Percentiles rank a stretch among this genome's conserved stretches.
phyloP scores from a whole-genome alignment of 495 filamentous ascomycete genomes.

The Neurospora africana region DNA sequence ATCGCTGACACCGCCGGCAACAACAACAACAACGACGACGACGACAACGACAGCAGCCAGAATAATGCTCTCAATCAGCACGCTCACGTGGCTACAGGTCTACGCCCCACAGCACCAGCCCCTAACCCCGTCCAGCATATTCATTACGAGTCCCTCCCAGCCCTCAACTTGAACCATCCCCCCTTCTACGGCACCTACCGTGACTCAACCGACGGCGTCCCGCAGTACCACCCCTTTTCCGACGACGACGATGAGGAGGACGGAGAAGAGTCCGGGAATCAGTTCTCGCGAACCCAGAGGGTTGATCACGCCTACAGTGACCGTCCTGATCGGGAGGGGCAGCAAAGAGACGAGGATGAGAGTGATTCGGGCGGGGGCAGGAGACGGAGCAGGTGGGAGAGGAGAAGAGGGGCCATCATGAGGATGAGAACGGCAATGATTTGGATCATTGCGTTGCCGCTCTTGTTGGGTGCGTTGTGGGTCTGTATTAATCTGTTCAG shows the following conservation, averaged over 20 bases:
- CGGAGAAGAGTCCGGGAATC: neutral
- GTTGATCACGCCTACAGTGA: neutral
- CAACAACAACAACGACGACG: neutral
- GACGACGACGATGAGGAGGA: neutral
- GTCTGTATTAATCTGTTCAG: neutral
- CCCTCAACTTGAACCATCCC: neutral
- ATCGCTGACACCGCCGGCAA: neutral
- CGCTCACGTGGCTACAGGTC: neutral
- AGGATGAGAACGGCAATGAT: neutral
- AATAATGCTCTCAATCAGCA: neutral
- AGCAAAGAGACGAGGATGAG: neutral
- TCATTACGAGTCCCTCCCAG: neutral
- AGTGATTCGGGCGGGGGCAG: neutral
- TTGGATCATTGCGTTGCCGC: neutral
- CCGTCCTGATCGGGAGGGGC: neutral
- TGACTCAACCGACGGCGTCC: neutral
- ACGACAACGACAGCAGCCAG: neutral
- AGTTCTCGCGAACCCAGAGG: neutral
- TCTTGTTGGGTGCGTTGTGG: neutral
- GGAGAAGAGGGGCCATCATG: neutral
- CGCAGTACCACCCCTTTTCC: neutral
- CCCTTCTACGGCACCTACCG: neutral
- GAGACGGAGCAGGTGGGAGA: neutral
- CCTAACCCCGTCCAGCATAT: neutral
- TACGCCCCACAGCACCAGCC: neutral